phyloP scores from a whole-genome alignment of 1,284 basidiomycete genomes.

The Leucoagaricus sp. region DNA sequence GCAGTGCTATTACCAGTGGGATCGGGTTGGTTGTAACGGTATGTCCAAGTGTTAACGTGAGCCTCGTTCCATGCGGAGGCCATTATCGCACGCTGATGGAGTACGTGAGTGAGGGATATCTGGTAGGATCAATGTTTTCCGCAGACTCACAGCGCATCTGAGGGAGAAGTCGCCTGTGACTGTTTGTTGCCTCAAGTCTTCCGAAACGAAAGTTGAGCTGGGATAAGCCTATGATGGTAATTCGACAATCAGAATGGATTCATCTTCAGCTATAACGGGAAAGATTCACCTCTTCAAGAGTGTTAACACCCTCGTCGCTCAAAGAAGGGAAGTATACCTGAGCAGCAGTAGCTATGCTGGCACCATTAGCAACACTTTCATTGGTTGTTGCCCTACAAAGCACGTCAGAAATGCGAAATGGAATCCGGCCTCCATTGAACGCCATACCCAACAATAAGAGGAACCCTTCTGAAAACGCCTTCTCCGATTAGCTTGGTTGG shows the following conservation, averaged over 20 bases:
- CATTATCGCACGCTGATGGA: constrained; percentile 48
- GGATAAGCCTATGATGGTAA: constrained; percentile 30
- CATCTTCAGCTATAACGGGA: background rate
- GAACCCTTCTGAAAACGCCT: constrained; percentile 48
- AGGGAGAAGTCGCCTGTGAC: constrained; percentile 51
- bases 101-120: no score
- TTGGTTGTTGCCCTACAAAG: constrained; percentile 51
- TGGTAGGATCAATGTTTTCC: background rate
- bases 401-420: background rate
- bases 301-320: constrained; percentile 36
- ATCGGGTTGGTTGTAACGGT: constrained; percentile 58
- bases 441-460: constrained; percentile 59
- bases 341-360: constrained; percentile 37
- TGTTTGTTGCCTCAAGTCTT: constrained; percentile 41
- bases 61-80: constrained; percentile 38
- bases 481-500: constrained; percentile 46
- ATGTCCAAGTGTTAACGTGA: constrained; percentile 44
- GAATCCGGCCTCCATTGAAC: background rate
- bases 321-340: constrained; percentile 46
- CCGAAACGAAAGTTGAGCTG: constrained; percentile 38
- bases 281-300: constrained; percentile 33
- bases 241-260: background rate
- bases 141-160: constrained; percentile 47
- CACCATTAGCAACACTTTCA: constrained; percentile 47
- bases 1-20: constrained; percentile 37